phyloP scores from a whole-genome alignment of 768 basidiomycete species.

The Lactifluus piperatus region DNA sequence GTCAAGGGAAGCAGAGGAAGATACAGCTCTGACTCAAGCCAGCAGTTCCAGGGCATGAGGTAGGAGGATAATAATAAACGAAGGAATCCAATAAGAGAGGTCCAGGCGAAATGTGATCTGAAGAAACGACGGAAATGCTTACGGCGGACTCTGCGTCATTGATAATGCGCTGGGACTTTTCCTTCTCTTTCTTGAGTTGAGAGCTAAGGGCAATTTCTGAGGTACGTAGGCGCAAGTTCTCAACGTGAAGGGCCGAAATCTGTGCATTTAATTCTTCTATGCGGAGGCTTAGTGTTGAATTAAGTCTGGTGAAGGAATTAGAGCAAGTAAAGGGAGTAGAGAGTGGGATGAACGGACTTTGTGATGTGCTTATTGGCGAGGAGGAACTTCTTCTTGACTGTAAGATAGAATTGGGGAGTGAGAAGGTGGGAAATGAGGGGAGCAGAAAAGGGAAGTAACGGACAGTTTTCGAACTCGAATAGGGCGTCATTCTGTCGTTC shows the following conservation, averaged over 20 bases:
- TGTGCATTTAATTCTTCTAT: slow-evolving; percentile 80
- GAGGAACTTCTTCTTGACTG: slow-evolving; percentile 90
- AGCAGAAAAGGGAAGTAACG: slow-evolving; percentile 30
- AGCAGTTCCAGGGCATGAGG: background rate
- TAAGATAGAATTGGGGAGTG: slow-evolving; percentile 28
- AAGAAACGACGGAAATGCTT: slow-evolving; percentile 22
- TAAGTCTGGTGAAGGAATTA: slow-evolving; percentile 43
- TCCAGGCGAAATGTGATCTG: background rate
- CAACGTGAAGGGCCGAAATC: slow-evolving; percentile 72
- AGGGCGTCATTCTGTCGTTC: slow-evolving; percentile 70
- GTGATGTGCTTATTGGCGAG: slow-evolving; percentile 89
- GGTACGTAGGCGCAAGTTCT: slow-evolving; percentile 74
- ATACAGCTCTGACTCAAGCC: background rate
- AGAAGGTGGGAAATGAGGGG: slow-evolving; percentile 20
- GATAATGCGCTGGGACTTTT: slow-evolving; percentile 64
- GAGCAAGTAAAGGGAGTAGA: background rate
- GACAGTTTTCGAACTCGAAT: slow-evolving; percentile 80
- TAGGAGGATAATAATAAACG: background rate
- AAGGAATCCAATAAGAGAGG: background rate
- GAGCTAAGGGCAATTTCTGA: slow-evolving; percentile 69
- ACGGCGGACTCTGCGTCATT: slow-evolving; percentile 71
- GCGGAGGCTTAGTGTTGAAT: slow-evolving; percentile 75
- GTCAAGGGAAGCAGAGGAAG: background rate
- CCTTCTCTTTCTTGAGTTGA: slow-evolving; percentile 73
- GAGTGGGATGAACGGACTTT: slow-evolving; percentile 41